Base-by-base conservation (phyloP, 2,329 filamentous ascomycete genomes). In the Ceratocystis diversiconidia region DNA sequence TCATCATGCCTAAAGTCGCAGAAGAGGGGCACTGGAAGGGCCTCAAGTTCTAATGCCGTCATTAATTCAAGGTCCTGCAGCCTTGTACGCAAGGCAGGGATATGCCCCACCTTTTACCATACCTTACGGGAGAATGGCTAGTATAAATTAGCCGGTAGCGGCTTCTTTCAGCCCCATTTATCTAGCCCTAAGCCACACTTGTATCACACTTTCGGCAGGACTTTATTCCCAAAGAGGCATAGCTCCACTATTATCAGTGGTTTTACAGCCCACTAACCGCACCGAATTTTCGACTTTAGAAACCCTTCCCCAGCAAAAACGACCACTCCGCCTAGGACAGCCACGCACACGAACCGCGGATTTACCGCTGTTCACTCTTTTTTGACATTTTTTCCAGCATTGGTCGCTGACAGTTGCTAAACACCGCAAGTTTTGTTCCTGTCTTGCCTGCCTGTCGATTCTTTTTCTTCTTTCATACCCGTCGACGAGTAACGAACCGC, bases 401-500 rank as follows among this genome's bases (percentile, higher is more conserved):
- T 65, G 59, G 59, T 46, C 30, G 41, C 61, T 44, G 50, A 64
- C 50, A 59, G 63, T 55, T 50, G 60, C 61, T 50, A 65, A 68
- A 48, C 61, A 64, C 57, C 61, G 63, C 61, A 68, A 68, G 41
- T 66, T 66, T 65, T 64, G 61, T 68, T 61, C 62, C 48, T 55
- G 63, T 67, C 44, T 62, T 60, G 62, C 63, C 57, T 65, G 48
- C 62, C 62, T 61, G 55, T 72, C 72, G 73, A 73, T 71, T 72
- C 69, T 70, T 69, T 69, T 69, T 64, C 64, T 61, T 68, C 69
- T 70, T 69, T 70, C 69, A 69, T 71, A 71, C 71, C 69, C 69
- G 70, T 71, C 68, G 71, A 69, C 69, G 69, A 71, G 71, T 70
- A 73, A 72, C 71, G 59, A 61, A 65, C 57, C 59, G 57, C 59